Conservation (phyloP, 371 early-diverging fungal genomes). For the Mucor saturninus region DNA sequence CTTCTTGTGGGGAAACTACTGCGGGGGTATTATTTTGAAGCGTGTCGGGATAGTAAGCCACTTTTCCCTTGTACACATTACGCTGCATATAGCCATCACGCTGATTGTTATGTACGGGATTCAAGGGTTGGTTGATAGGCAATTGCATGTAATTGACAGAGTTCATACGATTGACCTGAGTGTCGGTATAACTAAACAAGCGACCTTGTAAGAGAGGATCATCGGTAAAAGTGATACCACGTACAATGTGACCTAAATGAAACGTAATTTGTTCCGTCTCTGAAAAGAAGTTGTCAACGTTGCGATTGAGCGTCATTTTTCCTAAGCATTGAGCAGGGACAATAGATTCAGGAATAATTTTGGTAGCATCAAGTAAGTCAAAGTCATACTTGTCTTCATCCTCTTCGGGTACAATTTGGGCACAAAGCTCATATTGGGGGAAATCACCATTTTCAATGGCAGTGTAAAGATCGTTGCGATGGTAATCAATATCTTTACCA, state of each 20-base stretch:
- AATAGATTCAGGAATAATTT: conserved; percentile 56
- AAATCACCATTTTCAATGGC: conserved; percentile 55
- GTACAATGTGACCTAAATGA: conserved; percentile 45
- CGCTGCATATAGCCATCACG: conserved; percentile 53
- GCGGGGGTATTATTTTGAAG: conserved; percentile 39
- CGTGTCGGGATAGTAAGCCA: conserved; percentile 40
- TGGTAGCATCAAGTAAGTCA: conserved; percentile 60
- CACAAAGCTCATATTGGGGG: conserved; percentile 55
- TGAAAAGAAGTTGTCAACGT: conserved; percentile 58
- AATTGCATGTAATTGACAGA: conserved; percentile 54
- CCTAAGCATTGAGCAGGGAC: conserved; percentile 55
- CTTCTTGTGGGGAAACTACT: conserved; percentile 25
- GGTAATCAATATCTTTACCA: conserved; percentile 60
- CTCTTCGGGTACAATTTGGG: conserved; percentile 51
- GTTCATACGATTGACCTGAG: conserved; percentile 58
- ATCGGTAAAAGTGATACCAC: conserved; percentile 55
- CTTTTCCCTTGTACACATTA: conserved; percentile 32
- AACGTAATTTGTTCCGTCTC: conserved; percentile 62
- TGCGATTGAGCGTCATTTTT: conserved; percentile 55
- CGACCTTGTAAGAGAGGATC: conserved; percentile 64
- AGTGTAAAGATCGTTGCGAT: conserved; percentile 52
- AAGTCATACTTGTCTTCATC: conserved; percentile 54
- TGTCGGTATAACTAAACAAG: conserved; percentile 57
- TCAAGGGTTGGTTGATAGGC: conserved; percentile 56
- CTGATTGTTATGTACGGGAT: conserved; percentile 53